Conservation (phyloP, 2,329 filamentous ascomycete genomes). For the Curvularia sp. region DNA sequence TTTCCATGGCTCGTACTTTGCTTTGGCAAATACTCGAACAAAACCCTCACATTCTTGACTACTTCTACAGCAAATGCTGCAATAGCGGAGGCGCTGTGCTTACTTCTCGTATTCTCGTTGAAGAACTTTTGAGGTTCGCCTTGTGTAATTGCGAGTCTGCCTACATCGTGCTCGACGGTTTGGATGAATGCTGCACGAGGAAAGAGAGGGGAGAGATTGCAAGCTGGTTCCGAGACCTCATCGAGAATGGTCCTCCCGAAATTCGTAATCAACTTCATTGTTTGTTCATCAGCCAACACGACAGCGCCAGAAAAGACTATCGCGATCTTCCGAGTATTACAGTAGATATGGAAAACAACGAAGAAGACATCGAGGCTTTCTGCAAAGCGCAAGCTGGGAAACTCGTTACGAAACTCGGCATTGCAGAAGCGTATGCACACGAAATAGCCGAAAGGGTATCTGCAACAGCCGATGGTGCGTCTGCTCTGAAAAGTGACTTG, state of each 20-base stretch:
- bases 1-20: constrained; percentile 43
- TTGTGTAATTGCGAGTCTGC: constrained; percentile 35
- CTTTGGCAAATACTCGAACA: constrained; percentile 43
- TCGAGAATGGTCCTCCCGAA: constrained; percentile 20
- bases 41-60: constrained; percentile 35
- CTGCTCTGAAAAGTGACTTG: background rate
- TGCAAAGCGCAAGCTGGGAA: constrained; percentile 4
- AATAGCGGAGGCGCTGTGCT: constrained; percentile 38
- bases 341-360: constrained; percentile 24
- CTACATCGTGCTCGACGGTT: constrained; percentile 55
- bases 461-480: constrained; percentile 13
- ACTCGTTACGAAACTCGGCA: constrained; percentile 8
- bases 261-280: constrained; percentile 30
- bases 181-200: constrained; percentile 51
- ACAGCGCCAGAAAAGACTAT: constrained; percentile 25
- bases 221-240: constrained; percentile 35
- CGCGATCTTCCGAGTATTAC: constrained; percentile 15
- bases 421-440: constrained; percentile 11
- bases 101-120: constrained; percentile 27
- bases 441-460: constrained; percentile 18
- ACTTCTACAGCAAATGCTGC: constrained; percentile 40
- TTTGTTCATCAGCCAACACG: constrained; percentile 24
- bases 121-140: constrained; percentile 43
- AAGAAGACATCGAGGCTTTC: constrained; percentile 38
- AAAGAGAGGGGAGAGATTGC: constrained; percentile 41